phyloP scores from a whole-genome alignment of 306 rosid species.

The Canavalia ensiformis region DNA sequence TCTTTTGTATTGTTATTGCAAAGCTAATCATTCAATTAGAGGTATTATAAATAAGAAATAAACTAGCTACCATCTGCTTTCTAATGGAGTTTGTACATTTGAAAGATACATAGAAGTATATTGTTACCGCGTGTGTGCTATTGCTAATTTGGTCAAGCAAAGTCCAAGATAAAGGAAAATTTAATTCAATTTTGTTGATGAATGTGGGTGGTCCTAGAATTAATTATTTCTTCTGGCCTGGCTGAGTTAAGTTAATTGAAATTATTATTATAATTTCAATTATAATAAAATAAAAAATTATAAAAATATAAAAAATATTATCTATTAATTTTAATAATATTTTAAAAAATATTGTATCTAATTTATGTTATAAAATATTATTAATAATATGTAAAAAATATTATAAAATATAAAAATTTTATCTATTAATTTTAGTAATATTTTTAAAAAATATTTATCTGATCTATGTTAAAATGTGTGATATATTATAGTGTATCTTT shows the following conservation, averaged over 20 bases:
- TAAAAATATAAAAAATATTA: no score
- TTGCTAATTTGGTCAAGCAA: conserved; percentile 1
- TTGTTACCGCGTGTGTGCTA: background rate
- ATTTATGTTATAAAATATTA: no score
- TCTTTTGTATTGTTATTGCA: background rate
- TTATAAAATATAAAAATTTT: no score
- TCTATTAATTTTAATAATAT: no score
- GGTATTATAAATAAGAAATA: background rate
- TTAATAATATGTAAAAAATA: no score
- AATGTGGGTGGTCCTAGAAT: conserved; percentile 13
- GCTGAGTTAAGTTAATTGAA: background rate
- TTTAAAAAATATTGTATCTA: no score
- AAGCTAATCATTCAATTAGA: background rate
- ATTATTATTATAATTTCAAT: no score
- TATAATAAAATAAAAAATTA: no score
- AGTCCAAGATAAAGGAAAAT: conserved; percentile 5
- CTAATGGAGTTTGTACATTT: background rate
- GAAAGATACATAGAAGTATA: background rate
- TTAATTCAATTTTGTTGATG: background rate
- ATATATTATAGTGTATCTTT: no score
- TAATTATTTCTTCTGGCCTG: background rate
- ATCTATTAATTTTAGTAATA: no score
- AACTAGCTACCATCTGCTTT: background rate
- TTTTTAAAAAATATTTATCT: no score
- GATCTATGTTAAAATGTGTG: no score